Percentiles rank a stretch among this genome's conserved stretches.
Evolutionary conservation across 75 land plant species (phyloP).

Genomic region (Adiantum capillusveneris): DNA sequence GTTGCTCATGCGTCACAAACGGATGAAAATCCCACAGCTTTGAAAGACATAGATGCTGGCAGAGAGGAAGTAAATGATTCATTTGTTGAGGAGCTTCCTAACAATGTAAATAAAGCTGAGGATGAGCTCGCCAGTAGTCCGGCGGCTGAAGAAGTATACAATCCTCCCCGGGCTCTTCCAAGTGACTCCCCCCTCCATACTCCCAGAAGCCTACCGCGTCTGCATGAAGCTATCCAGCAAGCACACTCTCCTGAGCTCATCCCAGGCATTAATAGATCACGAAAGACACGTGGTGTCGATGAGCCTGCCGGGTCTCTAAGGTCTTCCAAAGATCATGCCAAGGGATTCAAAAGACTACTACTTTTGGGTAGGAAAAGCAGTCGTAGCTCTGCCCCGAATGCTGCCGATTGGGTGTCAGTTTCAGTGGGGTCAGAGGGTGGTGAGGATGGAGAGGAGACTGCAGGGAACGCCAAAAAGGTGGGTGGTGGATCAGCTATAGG

Average conservation of each 20-base stretch:
- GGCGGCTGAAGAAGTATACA: not conserved
- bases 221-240: conserved; percentile 6
- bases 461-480: not conserved
- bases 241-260: not conserved
- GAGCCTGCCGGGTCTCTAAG: not conserved
- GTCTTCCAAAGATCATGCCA: conserved; percentile 61
- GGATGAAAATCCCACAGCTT: not conserved
- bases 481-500: not conserved
- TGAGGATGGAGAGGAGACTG: conserved; percentile 1
- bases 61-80: not conserved
- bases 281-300: not conserved
- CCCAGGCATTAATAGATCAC: not conserved
- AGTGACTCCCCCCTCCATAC: not conserved
- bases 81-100: not conserved
- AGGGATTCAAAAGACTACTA: conserved; percentile 59
- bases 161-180: not conserved
- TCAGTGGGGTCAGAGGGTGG: conserved; percentile 7
- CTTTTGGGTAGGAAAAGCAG: conserved; percentile 67
- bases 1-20: not conserved
- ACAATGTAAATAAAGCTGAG: too few relatives aligned
- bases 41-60: not conserved
- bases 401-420: conserved; percentile 9
- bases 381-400: conserved; percentile 7
- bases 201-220: not conserved
- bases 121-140: not conserved